A percentile compares a stretch with the other conserved stretches of the same genome.
Evolutionary conservation across 129 eudicot genomes (phyloP).

Genomic region (Escallonia rubra): DNA sequence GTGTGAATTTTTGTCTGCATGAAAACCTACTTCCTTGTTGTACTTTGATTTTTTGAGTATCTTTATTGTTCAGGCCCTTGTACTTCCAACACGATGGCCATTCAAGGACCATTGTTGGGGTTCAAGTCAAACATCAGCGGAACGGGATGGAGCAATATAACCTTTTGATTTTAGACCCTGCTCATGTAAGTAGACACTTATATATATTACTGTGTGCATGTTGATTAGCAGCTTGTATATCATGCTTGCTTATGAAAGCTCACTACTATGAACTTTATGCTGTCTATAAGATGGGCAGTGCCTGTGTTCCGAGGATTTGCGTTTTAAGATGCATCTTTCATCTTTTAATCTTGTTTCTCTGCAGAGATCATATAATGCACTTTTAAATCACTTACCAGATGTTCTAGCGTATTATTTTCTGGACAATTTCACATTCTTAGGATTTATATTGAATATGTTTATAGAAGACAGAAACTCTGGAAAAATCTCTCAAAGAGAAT

Average conservation of each 20-base stretch:
- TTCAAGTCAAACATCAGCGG: constrained; percentile 51
- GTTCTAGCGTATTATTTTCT: too few relatives aligned
- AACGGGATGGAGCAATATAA: constrained; percentile 55
- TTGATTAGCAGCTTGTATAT: not conserved
- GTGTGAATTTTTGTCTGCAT: not conserved
- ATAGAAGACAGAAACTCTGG: constrained; percentile 66
- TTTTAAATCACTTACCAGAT: too few relatives aligned
- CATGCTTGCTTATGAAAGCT: not conserved
- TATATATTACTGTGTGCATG: constrained; percentile 5
- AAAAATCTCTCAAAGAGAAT: constrained; percentile 53
- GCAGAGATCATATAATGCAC: too few relatives aligned
- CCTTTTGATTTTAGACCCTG: constrained; percentile 75
- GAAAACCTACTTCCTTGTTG: not conserved
- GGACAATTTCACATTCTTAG: too few relatives aligned
- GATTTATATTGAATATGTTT: not conserved
- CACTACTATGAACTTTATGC: not conserved
- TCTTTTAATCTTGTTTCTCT: too few relatives aligned
- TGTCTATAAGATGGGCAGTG: not conserved
- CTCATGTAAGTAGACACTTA: constrained; percentile 51
- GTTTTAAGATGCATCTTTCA: too few relatives aligned
- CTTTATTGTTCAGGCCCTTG: constrained; percentile 64
- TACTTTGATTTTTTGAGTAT: constrained; percentile 2
- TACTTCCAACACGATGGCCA: constrained; percentile 98
- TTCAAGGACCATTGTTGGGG: constrained; percentile 93
- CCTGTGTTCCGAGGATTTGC: too few relatives aligned